Evolutionary conservation across 2,329 filamentous ascomycete genomes (phyloP), one percentile per base, ranked within the genome.

Genomic region (Phaeosphaeriaceae sp.): DNA sequence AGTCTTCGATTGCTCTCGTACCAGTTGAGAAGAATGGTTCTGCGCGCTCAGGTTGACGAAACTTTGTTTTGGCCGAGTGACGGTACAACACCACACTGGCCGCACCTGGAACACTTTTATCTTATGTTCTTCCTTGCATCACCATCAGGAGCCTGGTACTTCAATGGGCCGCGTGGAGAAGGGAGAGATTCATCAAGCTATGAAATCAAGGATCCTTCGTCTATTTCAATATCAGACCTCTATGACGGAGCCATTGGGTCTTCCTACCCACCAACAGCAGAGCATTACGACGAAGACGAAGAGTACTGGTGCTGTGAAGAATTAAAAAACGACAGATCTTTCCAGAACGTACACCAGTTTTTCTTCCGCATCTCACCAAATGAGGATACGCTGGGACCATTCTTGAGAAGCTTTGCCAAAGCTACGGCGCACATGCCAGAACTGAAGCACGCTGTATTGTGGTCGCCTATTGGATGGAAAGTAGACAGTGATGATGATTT

Each of bases 131-230:
- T 48, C 23, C 40, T 45, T 6, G 45, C 35, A 2, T 17, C 29
- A 1, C 56, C 56, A 12, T 56, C 47, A 6, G 56, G 56, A 1
- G 11, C 23, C 6, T 60, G 47, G 48, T 60, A 60, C 20, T 60
- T 60, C 32, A 15, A 54, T 15, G 56, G 56, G 4, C 53, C 48
- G 1, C 15, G 32, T 3, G 47, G 48, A 3, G 52, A 54, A 30
- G 48, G 50, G 6, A 7, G 20, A 28, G 32, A 16, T 18, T n/a
- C n/a, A n/a, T n/a, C n/a, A n/a, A n/a, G n/a, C n/a, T n/a, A n/a
- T n/a, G n/a, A n/a, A n/a, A n/a, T n/a, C n/a, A n/a, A n/a, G n/a
- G n/a, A n/a, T n/a, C n/a, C n/a, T n/a, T n/a, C n/a, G n/a, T n/a
- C n/a, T n/a, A n/a, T n/a, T n/a, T n/a, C n/a, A n/a, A n/a, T n/a